Evolutionary conservation across 1,284 basidiomycete genomes (phyloP).

Genomic region (Ustilago tritici): DNA sequence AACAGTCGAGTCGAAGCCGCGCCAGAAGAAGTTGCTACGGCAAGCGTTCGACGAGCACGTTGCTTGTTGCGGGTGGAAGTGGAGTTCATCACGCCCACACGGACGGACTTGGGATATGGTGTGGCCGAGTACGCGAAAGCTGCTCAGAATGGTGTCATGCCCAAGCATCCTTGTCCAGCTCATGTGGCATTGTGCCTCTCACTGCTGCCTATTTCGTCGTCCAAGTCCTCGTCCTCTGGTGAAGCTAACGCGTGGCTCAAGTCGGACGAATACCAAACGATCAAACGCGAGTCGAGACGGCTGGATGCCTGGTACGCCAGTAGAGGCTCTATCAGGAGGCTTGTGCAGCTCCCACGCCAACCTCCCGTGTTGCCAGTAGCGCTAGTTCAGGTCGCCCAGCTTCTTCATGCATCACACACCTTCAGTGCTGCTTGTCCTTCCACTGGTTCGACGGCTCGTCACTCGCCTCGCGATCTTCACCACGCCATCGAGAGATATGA

Average conservation of each 20-base stretch:
- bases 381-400: slow-evolving; percentile 54
- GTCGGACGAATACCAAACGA: slow-evolving; percentile 29
- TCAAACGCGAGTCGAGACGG: slow-evolving; percentile 46
- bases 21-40: slow-evolving; percentile 48
- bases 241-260: slow-evolving; percentile 34
- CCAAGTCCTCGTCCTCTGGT: slow-evolving; percentile 7
- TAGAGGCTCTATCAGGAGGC: slow-evolving; percentile 44
- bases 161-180: slow-evolving; percentile 34
- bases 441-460: slow-evolving; percentile 46
- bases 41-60: slow-evolving; percentile 16
- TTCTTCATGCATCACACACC: slow-evolving; percentile 52
- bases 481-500: slow-evolving; percentile 61
- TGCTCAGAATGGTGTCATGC: slow-evolving; percentile 26
- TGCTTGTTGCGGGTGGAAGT: slow-evolving; percentile 45
- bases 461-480: slow-evolving; percentile 57
- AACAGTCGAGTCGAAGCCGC: slow-evolving; percentile 56
- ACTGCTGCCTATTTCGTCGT: slow-evolving; percentile 23
- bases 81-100: slow-evolving; percentile 57
- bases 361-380: slow-evolving; percentile 43
- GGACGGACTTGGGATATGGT: slow-evolving; percentile 27
- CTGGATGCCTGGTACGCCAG: slow-evolving; percentile 55
- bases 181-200: slow-evolving; percentile 57
- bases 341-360: slow-evolving; percentile 49
- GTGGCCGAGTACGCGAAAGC: slow-evolving; percentile 32
- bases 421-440: slow-evolving; percentile 59